Percentiles rank a stretch among this genome's conserved stretches.
Conservation (phyloP, 768 basidiomycete species). For the Mycena amicta region DNA sequence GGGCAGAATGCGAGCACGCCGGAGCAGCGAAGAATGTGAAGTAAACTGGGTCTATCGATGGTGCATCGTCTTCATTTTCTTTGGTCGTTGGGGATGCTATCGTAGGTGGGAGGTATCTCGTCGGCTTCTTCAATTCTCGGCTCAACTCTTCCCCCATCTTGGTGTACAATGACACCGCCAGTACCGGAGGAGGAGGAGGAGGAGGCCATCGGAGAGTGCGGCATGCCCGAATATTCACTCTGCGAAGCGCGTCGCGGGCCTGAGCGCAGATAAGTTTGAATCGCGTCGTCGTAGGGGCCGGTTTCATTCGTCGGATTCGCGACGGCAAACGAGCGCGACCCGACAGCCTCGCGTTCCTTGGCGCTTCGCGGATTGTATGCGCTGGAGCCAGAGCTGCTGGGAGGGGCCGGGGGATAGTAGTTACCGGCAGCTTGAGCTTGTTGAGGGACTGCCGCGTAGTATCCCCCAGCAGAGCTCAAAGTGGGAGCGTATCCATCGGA, state of each 20-base stretch:
- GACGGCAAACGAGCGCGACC: conserved; percentile 12
- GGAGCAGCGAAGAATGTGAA: background rate
- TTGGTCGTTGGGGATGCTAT: conserved; percentile 23
- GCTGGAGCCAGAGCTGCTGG: conserved; percentile 21
- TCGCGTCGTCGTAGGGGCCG: conserved; percentile 11
- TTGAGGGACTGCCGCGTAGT: conserved; percentile 19
- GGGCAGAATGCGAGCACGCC: background rate
- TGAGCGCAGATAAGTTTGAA: conserved; percentile 15
- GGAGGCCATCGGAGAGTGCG: conserved; percentile 7
- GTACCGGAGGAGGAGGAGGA: conserved; percentile 12
- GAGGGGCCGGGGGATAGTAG: conserved; percentile 17
- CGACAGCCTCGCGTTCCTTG: conserved; percentile 20
- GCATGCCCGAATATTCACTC: background rate
- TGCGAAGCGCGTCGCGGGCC: conserved; percentile 14
- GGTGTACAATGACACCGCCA: conserved; percentile 26
- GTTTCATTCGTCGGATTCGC: conserved; percentile 15
- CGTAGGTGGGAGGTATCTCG: conserved; percentile 28
- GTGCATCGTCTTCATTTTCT: conserved; percentile 10
- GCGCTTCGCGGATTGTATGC: conserved; percentile 19
- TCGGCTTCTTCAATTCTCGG: conserved; percentile 18
- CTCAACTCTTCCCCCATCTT: conserved; percentile 13
- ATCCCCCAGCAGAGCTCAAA: conserved; percentile 20
- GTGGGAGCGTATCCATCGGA: conserved; percentile 17
- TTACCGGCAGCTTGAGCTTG: conserved; percentile 19
- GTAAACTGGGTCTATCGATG: background rate